Evolutionary conservation across 2,329 filamentous ascomycete genomes (phyloP).

Genomic region (Fusarium longipes): DNA sequence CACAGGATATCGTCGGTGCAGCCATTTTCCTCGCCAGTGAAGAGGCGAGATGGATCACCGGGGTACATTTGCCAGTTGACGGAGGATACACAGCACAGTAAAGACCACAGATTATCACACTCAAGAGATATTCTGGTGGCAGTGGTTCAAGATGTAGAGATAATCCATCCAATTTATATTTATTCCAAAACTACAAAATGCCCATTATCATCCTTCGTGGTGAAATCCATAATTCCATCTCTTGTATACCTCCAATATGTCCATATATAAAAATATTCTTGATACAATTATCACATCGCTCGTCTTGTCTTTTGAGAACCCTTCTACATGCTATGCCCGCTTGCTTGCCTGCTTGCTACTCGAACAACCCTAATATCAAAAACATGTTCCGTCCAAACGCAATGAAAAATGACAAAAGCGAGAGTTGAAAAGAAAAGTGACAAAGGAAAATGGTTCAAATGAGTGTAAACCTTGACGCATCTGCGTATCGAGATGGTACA

Average conservation of each 20-base stretch:
- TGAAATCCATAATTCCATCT: background rate
- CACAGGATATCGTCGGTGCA: conserved; percentile 48
- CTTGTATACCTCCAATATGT: background rate
- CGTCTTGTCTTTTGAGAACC: conserved; percentile 25
- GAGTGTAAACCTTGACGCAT: conserved; percentile 12
- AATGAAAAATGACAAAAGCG: conserved; percentile 18
- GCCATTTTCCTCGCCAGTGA: conserved; percentile 54
- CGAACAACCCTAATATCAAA: background rate
- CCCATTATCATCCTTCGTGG: conserved; percentile 4
- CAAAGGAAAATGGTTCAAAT: conserved; percentile 18
- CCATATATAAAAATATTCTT: conserved; percentile 8
- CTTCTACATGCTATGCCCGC: conserved; percentile 21
- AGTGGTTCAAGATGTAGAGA: background rate
- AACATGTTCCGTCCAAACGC: background rate
- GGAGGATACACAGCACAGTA: conserved; percentile 53
- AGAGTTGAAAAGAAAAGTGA: background rate
- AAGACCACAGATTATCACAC: too few species aligned
- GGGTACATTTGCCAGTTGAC: conserved; percentile 53
- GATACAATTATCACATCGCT: conserved; percentile 38
- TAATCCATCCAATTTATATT: conserved; percentile 16
- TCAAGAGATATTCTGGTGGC: background rate
- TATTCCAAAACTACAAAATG: background rate
- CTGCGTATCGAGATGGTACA: background rate
- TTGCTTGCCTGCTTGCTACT: conserved; percentile 18
- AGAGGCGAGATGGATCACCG: conserved; percentile 57